phyloP scores from a whole-genome alignment of 208 protist species.

The Tritrichomonas musculus region DNA sequence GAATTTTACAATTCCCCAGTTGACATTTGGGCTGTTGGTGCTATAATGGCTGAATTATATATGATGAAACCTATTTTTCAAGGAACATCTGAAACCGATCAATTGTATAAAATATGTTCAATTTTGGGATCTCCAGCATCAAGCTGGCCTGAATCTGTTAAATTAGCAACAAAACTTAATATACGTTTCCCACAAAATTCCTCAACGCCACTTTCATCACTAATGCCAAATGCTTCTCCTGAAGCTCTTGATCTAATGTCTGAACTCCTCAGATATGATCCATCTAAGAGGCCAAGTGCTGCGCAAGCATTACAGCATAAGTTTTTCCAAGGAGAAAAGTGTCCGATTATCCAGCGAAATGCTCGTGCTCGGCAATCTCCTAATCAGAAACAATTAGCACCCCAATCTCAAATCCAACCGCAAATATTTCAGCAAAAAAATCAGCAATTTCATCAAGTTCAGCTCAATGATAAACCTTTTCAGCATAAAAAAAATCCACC shows the following conservation, averaged over 20 bases:
- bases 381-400: too few species aligned
- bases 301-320: slow-evolving; percentile 70
- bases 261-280: slow-evolving; percentile 82
- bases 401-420: too few species aligned
- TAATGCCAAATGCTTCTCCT: slow-evolving; percentile 71
- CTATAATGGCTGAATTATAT: slow-evolving; percentile 69
- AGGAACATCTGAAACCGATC: slow-evolving; percentile 68
- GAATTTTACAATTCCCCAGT: slow-evolving; percentile 61
- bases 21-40: slow-evolving; percentile 66
- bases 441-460: too few species aligned
- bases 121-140: slow-evolving; percentile 69
- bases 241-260: slow-evolving; percentile 85
- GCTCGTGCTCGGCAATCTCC: too few species aligned
- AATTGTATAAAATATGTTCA: slow-evolving; percentile 89
- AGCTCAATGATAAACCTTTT: too few species aligned
- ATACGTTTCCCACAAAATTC: slow-evolving; percentile 72
- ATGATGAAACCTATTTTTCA: slow-evolving; percentile 79
- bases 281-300: slow-evolving; percentile 75
- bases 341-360: too few species aligned
- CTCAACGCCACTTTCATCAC: slow-evolving; percentile 63
- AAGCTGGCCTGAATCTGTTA: slow-evolving; percentile 75
- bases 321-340: slow-evolving; percentile 66
- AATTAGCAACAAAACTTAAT: slow-evolving; percentile 73
- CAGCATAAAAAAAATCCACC: too few species aligned
- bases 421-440: too few species aligned